Evolutionary conservation across 108 stramenopile genomes (phyloP).

Genomic region (Schizochytrium sp.): DNA sequence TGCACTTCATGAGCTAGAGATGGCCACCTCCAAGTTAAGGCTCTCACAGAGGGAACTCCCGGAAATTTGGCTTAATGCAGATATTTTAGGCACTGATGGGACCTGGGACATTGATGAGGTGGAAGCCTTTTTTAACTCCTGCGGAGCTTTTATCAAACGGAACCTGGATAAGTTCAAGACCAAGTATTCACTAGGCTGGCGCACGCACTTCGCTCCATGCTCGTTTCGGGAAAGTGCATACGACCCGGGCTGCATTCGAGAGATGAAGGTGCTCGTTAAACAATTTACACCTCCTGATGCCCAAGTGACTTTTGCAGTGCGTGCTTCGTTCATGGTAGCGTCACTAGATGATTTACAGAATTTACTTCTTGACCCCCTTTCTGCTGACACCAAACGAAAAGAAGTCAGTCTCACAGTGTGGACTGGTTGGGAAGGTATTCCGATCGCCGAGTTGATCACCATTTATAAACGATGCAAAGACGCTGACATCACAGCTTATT

Average conservation of each 20-base stretch:
- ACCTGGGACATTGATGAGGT: not conserved
- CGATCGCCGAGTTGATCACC: not conserved
- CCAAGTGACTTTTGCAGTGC: not conserved
- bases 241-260: not conserved
- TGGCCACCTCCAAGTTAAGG: not conserved
- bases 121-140: not conserved
- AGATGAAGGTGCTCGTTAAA: not conserved
- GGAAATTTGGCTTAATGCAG: constrained; percentile 3
- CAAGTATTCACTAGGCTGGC: constrained; percentile 1
- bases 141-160: constrained; percentile 1
- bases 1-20: not conserved
- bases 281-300: not conserved
- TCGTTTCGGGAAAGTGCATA: not conserved
- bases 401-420: not conserved
- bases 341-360: not conserved
- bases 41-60: not conserved
- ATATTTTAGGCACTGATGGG: not conserved
- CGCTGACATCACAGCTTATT: not conserved
- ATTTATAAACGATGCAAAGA: not conserved
- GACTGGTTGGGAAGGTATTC: constrained; percentile 25
- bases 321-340: not conserved
- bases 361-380: not conserved
- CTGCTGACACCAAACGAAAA: not conserved
- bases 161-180: not conserved
- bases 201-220: not conserved